Evolutionary conservation across 2,329 filamentous ascomycete species (phyloP), one percentile per base, ranked within the genome.

Genomic region (Aureobasidium sp.): DNA sequence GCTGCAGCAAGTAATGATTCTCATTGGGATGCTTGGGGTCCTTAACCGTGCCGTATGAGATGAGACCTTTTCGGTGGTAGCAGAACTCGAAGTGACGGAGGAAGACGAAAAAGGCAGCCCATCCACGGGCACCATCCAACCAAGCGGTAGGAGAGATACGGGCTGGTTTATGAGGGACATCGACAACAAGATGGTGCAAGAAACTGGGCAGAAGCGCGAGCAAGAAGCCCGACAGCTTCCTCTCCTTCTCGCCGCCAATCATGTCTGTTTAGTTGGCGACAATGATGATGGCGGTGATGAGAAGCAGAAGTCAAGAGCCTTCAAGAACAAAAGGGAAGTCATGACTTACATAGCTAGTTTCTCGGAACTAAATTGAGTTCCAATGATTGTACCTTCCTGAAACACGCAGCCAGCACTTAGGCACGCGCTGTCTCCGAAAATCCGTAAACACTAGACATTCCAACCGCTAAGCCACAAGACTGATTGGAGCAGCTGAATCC

Each of bases 41-140:
- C 27, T 60, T 59, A 36, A 62, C 53, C 26, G 64, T 65, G 27
- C 60, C 64, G 34, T 61, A 63, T 39, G 62, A 41, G 6, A 52
- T 59, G 17, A 43, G 37, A n/a, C 60, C 52, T 24, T 62, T 63
- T 29, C 63, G 48, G 44, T 63, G 60, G 41, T 65, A 65, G 10
- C 56, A 53, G 17, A 65, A 61, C 20, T 82, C 73, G 69, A 87
- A 79, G 70, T 87, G 84, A 59, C 86, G 82, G 66, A 81, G 77
- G 71, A 87, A 88, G 15, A 89, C 86, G 32, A 88, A 70, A 34
- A 89, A 78, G 2, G 86, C 84, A 5, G 86, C 85, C 65, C 88
- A 87, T 3, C 87, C 86, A 69, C 87, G 76, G 15, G 89, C 74
- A 15, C 86, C 86, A 66, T 89, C 86, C 24, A 86, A 77, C 66